phyloP scores from a whole-genome alignment of 176 grass and related monocot species.

The Phoenix roebelenii region DNA sequence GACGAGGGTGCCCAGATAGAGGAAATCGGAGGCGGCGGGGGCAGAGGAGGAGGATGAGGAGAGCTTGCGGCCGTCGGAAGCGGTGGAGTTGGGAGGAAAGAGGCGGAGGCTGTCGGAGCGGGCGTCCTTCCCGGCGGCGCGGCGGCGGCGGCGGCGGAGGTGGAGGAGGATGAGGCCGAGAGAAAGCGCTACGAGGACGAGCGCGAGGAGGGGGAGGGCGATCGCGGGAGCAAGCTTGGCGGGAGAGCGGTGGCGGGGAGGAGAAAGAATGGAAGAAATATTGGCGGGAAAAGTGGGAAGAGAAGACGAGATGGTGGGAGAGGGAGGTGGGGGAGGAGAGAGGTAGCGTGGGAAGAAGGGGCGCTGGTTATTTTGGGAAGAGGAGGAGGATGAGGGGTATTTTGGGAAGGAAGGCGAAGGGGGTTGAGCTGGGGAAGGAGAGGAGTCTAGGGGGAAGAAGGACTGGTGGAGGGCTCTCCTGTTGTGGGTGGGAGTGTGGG shows the following conservation, averaged over 20 bases:
- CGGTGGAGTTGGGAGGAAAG: neutral
- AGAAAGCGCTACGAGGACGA: constrained; percentile 33
- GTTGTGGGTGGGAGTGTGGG: too few relatives aligned
- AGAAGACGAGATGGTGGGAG: constrained; percentile 13
- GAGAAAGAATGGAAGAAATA: neutral
- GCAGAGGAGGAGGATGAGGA: constrained; percentile 10
- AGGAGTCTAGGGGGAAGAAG: too few relatives aligned
- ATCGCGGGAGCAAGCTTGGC: constrained; percentile 28
- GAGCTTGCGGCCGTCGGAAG: constrained; percentile 44
- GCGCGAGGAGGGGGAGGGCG: constrained; percentile 32
- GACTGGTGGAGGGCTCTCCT: too few relatives aligned
- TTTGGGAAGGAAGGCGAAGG: too few relatives aligned
- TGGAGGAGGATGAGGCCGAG: constrained; percentile 35
- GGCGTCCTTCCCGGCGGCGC: neutral
- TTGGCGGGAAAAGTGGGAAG: constrained; percentile 10
- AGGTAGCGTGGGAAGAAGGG: too few relatives aligned
- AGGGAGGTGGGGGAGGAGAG: too few relatives aligned
- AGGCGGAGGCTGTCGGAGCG: neutral
- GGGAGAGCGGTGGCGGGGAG: constrained; percentile 13
- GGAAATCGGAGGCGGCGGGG: constrained; percentile 35
- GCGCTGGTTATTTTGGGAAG: too few relatives aligned
- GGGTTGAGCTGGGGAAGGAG: too few relatives aligned
- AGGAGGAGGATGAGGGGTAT: too few relatives aligned
- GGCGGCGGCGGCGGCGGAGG: neutral
- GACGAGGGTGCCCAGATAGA: constrained; percentile 47